Percentiles rank a stretch among this genome's conserved stretches.
Evolutionary conservation across 176 grass and related monocot genomes (phyloP).

Genomic region (Zizania latifolia): DNA sequence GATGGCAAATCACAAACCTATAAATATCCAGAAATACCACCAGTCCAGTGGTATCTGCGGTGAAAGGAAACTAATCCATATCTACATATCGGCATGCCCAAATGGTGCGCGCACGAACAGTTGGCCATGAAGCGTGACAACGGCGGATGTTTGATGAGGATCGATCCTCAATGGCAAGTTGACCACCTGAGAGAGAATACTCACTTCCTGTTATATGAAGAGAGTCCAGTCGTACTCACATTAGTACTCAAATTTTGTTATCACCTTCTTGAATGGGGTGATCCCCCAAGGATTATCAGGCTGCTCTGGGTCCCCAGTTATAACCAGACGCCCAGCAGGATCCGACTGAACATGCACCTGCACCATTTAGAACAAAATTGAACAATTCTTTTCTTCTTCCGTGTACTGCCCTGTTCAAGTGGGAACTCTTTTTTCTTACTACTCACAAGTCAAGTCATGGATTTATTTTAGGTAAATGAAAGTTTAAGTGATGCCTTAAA

Average conservation of each 20-base stretch:
- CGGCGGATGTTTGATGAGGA: conserved; percentile 95
- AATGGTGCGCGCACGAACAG: conserved; percentile 93
- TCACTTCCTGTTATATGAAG: conserved; percentile 11
- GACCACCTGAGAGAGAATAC: conserved; percentile 59
- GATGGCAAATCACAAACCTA: conserved; percentile 19
- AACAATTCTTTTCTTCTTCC: conserved; percentile 1
- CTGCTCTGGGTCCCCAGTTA: conserved; percentile 90
- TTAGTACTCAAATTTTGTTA: neutral
- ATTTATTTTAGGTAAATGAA: conserved; percentile 21
- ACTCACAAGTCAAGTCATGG: neutral
- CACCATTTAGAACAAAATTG: conserved; percentile 23
- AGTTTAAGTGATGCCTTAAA: neutral
- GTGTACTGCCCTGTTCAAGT: neutral
- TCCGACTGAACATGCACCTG: conserved; percentile 99
- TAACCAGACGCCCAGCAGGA: conserved; percentile 88
- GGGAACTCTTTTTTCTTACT: conserved; percentile 1
- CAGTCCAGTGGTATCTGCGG: neutral
- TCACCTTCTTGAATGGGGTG: conserved; percentile 93
- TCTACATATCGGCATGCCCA: conserved; percentile 64
- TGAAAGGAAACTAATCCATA: conserved; percentile 21
- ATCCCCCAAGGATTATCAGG: conserved; percentile 96
- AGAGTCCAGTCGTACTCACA: conserved; percentile 1
- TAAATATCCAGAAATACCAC: conserved; percentile 24
- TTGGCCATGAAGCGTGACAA: conserved; percentile 94
- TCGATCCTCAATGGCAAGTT: conserved; percentile 83